Conservation (phyloP, 148 eudicot genomes). For the Vaccinium darrowii region DNA sequence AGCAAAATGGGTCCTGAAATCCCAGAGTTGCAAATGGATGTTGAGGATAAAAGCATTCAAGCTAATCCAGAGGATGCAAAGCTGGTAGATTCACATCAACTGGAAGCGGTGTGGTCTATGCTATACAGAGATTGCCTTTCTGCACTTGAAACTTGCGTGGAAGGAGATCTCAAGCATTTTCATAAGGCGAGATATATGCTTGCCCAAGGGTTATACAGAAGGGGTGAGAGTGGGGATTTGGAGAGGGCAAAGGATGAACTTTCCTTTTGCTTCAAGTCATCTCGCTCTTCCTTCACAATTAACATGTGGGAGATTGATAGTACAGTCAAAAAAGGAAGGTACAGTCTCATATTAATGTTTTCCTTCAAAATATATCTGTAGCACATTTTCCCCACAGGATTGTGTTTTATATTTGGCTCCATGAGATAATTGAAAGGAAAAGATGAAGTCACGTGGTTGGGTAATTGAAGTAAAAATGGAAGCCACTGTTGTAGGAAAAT, state of each 20-base stretch:
- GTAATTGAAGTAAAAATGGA: not conserved
- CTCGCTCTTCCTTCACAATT: slow-evolving; percentile 95
- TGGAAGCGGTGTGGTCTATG: slow-evolving; percentile 68
- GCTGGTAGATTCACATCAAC: slow-evolving; percentile 29
- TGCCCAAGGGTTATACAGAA: slow-evolving; percentile 82
- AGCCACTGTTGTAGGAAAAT: not conserved
- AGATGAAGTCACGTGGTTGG: not conserved
- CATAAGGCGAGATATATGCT: slow-evolving; percentile 99
- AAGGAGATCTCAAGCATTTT: slow-evolving; percentile 97
- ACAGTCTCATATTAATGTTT: slow-evolving; percentile 14
- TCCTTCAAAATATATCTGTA: not conserved
- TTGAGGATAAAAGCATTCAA: slow-evolving; percentile 22
- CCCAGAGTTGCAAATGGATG: slow-evolving; percentile 27
- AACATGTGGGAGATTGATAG: slow-evolving; percentile 99
- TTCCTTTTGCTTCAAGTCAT: slow-evolving; percentile 95
- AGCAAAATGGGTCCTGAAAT: slow-evolving; percentile 35
- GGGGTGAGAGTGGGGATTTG: slow-evolving; percentile 69
- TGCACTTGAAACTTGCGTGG: slow-evolving; percentile 82
- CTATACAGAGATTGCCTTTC: slow-evolving; percentile 91
- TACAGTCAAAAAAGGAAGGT: slow-evolving; percentile 95
- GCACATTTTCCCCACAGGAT: not conserved
- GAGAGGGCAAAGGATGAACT: slow-evolving; percentile 92
- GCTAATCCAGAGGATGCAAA: slow-evolving; percentile 26
- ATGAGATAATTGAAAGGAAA: slow-evolving; percentile 7
- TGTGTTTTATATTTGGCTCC: not conserved